These are phyloP conservation scores for Nigrograna mackinnonii DNA, from an alignment of 2,329 filamentous ascomycete genomes.

Conservation along the genomic window DNA sequence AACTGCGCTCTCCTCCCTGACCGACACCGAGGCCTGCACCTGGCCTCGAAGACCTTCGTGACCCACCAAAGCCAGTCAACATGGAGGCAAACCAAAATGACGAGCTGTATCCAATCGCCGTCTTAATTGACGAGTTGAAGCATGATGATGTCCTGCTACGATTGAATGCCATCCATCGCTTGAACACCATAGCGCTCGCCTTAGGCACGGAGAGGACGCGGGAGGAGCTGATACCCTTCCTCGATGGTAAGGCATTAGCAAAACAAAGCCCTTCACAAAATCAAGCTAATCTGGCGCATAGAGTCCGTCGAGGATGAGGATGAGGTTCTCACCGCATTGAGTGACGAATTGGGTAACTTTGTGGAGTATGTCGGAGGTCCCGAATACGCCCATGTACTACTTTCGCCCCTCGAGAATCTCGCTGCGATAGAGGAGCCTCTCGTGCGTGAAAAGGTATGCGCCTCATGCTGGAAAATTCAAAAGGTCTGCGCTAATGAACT, in stretches of 20 bases:
- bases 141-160: constrained; percentile 98
- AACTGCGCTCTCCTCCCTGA: constrained; percentile 12
- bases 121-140: constrained; percentile 99
- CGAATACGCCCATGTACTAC: constrained; percentile 90
- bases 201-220: constrained; percentile 94
- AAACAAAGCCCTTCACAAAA: background rate
- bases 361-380: constrained; percentile 97
- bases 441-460: constrained; percentile 87
- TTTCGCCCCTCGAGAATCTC: constrained; percentile 96
- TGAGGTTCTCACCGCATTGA: constrained; percentile 94
- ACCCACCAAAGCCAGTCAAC: constrained; percentile 24
- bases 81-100: constrained; percentile 97
- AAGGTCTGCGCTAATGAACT: constrained; percentile 29
- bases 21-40: constrained; percentile 18
- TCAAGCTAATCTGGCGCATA: constrained; percentile 51
- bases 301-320: constrained; percentile 99
- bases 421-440: constrained; percentile 98
- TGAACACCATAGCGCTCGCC: constrained; percentile 96
- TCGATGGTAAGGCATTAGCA: constrained; percentile 76
- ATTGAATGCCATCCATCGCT: constrained; percentile 96
- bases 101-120: constrained; percentile 99
- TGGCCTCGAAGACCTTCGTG: constrained; percentile 21
- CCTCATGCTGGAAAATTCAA: background rate
- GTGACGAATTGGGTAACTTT: constrained; percentile 94
- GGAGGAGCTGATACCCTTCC: constrained; percentile 97